Percentiles rank a stretch among this genome's conserved stretches.
Conservation (phyloP, 495 filamentous ascomycete genomes). For the Xylaria telfairii region DNA sequence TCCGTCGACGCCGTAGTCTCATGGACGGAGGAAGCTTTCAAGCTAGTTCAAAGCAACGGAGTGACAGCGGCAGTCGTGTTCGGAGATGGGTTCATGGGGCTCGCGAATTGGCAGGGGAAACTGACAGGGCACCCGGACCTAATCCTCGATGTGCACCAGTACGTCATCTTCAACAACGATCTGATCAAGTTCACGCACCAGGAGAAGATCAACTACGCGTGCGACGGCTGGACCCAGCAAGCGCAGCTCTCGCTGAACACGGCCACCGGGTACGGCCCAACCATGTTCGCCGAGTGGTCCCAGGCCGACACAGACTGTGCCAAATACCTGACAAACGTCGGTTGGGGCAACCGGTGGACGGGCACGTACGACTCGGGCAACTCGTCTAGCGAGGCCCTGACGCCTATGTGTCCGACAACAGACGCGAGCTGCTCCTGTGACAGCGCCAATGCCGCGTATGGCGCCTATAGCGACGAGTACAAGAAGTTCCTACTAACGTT, state of each 20-base stretch:
- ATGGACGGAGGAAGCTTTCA: slow-evolving; percentile 72
- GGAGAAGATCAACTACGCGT: slow-evolving; percentile 82
- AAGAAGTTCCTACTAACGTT: slow-evolving; percentile 87
- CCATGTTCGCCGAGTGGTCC: slow-evolving; percentile 97
- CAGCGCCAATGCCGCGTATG: slow-evolving; percentile 73
- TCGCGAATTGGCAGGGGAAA: slow-evolving; percentile 77
- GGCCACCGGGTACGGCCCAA: slow-evolving; percentile 87
- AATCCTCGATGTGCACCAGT: slow-evolving; percentile 92
- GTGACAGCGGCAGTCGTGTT: slow-evolving; percentile 68
- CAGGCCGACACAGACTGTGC: slow-evolving; percentile 98
- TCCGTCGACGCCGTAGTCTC: slow-evolving; percentile 62
- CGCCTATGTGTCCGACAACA: slow-evolving; percentile 72
- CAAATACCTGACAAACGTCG: slow-evolving; percentile 85
- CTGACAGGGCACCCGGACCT: slow-evolving; percentile 63
- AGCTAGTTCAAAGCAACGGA: slow-evolving; percentile 72
- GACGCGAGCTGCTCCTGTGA: slow-evolving; percentile 72
- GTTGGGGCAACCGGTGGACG: slow-evolving; percentile 87
- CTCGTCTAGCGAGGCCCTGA: slow-evolving; percentile 58
- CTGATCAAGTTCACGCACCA: slow-evolving; percentile 77
- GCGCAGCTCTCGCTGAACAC: slow-evolving; percentile 70
- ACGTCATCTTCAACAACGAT: slow-evolving; percentile 83
- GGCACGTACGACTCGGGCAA: slow-evolving; percentile 71
- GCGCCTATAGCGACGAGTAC: slow-evolving; percentile 72
- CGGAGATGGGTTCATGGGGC: slow-evolving; percentile 83
- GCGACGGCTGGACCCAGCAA: slow-evolving; percentile 83